Percentiles rank a stretch among this genome's conserved stretches.
phyloP scores from a whole-genome alignment of 441 rosid genomes.

The Mallotus japonicus region DNA sequence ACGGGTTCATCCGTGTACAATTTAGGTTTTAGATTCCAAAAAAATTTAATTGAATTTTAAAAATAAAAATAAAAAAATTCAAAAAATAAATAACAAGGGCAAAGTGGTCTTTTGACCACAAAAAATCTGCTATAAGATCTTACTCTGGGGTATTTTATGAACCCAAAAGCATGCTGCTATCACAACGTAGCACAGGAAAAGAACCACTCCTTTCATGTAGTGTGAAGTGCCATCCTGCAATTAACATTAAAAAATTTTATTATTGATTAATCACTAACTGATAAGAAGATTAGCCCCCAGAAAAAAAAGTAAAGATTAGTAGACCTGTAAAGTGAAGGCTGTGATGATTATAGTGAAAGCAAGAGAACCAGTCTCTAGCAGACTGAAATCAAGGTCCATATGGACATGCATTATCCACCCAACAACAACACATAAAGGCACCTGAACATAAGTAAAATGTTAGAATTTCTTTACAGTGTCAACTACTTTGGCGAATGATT shows the following conservation, averaged over 20 bases:
- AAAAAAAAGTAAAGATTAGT: background rate
- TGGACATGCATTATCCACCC: constrained; percentile 68
- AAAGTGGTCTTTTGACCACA: no score
- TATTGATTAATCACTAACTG: no score
- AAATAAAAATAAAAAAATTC: no score
- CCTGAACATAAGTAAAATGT: constrained; percentile 25
- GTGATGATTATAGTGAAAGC: constrained; percentile 64
- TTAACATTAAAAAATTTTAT: no score
- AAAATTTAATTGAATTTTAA: no score
- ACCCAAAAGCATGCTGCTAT: constrained; percentile 76
- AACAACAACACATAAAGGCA: constrained; percentile 64
- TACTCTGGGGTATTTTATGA: constrained; percentile 52
- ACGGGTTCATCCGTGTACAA: no score
- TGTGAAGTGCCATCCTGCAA: constrained; percentile 89
- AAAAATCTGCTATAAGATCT: no score
- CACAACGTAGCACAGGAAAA: constrained; percentile 59
- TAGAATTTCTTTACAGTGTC: constrained; percentile 21
- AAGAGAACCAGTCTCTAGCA: constrained; percentile 77
- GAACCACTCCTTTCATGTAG: constrained; percentile 80
- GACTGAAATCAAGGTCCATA: constrained; percentile 89
- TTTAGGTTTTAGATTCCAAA: no score
- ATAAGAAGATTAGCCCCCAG: no score
- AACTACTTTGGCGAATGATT: constrained; percentile 41
- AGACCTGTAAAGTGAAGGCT: constrained; percentile 82
- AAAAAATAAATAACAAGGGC: no score